Percentiles rank a stretch among this genome's conserved stretches.
phyloP scores from a whole-genome alignment of 345 rosid species.

The Lepidium sativum region DNA sequence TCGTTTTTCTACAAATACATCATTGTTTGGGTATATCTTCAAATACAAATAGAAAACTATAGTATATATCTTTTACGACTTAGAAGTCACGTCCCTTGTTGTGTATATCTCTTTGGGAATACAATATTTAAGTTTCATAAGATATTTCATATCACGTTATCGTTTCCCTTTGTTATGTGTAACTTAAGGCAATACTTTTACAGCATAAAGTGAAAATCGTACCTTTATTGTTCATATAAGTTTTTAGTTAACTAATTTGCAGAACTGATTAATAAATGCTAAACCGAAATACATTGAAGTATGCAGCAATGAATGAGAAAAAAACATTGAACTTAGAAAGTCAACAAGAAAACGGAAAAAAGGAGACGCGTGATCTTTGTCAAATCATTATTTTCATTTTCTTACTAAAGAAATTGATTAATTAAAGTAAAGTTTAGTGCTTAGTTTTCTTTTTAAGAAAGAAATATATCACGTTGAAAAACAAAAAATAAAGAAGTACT shows the following conservation, averaged over 20 bases:
- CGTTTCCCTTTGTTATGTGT: not conserved
- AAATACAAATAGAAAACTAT: not conserved
- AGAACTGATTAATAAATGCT: not conserved
- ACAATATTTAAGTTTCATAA: not conserved
- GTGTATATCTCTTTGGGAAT: conserved; percentile 2
- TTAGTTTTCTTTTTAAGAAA: not conserved
- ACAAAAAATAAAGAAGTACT: not conserved
- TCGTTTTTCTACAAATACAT: not conserved
- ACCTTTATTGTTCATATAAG: not conserved
- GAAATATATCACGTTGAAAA: not conserved
- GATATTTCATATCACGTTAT: conserved; percentile 7
- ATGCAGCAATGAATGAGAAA: not conserved
- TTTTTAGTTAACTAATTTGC: not conserved
- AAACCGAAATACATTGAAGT: conserved; percentile 11
- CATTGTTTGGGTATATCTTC: not conserved
- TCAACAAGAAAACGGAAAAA: conserved; percentile 5
- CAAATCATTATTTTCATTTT: conserved; percentile 10
- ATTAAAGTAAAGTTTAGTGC: not conserved
- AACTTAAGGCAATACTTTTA: conserved; percentile 7
- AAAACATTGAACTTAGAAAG: conserved; percentile 10
- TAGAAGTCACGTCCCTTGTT: conserved; percentile 7
- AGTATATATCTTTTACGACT: not conserved
- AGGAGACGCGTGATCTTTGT: conserved; percentile 15
- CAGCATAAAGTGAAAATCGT: not conserved
- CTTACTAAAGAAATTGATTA: not conserved